These are phyloP conservation scores for Aspergillus baeticus DNA, from an alignment of 495 filamentous ascomycete species.

Conservation along the genomic window DNA sequence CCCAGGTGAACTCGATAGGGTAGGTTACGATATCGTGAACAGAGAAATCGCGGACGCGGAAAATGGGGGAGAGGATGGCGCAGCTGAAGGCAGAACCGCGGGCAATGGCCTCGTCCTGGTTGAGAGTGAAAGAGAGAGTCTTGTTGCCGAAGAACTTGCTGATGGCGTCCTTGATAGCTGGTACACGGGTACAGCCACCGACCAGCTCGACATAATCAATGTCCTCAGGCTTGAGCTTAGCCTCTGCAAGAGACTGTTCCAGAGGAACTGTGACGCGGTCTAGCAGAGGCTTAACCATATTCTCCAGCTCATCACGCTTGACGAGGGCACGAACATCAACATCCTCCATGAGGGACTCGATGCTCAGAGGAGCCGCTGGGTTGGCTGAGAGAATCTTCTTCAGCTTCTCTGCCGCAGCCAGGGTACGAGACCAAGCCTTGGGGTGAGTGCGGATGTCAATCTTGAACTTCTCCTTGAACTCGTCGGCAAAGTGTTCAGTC, in stretches of 20 bases:
- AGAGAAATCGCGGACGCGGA: conserved; percentile 97
- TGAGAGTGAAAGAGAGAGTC: conserved; percentile 90
- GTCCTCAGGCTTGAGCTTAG: conserved; percentile 83
- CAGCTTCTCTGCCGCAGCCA: conserved; percentile 88
- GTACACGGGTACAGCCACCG: conserved; percentile 93
- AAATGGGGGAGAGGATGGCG: conserved; percentile 95
- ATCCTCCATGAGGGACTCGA: conserved; percentile 99
- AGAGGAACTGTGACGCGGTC: conserved; percentile 70
- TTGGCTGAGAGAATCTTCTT: conserved; percentile 99
- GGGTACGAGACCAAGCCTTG: conserved; percentile 84
- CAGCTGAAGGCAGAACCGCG: conserved; percentile 97
- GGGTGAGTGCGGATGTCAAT: conserved; percentile 84
- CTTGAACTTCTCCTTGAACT: conserved; percentile 92
- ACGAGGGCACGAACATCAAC: conserved; percentile 85
- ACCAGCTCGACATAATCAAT: conserved; percentile 94
- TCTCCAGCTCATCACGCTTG: conserved; percentile 92
- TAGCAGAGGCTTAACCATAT: conserved; percentile 82
- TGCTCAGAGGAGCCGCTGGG: conserved; percentile 88
- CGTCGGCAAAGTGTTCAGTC: conserved; percentile 89
- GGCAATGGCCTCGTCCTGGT: conserved; percentile 97
- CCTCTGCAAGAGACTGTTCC: conserved; percentile 88
- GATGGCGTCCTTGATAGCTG: conserved; percentile 86
- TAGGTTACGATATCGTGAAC: conserved; percentile 97
- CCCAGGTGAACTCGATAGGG: conserved; percentile 99
- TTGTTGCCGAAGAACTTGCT: conserved; percentile 83